Evolutionary conservation across 768 basidiomycete species (phyloP), one percentile per base, ranked within the genome.

Genomic region (Gloeostereum incarnatum): DNA sequence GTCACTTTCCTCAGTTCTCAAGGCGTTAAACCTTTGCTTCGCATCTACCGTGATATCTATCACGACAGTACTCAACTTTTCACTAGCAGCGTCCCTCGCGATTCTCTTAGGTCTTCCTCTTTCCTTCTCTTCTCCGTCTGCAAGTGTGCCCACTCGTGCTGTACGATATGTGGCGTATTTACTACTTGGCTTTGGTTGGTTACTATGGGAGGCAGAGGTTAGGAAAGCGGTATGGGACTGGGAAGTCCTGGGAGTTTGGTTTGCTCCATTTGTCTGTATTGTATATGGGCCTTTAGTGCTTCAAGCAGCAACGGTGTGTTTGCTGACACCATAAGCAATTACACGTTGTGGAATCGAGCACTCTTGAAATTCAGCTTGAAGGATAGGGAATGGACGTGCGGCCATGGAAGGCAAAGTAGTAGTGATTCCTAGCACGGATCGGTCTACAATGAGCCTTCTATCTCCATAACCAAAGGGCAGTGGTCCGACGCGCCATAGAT

Each of bases 401-500:
- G n/a, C n/a, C n/a, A n/a, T n/a, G n/a, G n/a, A n/a, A n/a, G n/a
- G n/a, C n/a, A n/a, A n/a, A n/a, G n/a, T n/a, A n/a, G n/a, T n/a
- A n/a, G n/a, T n/a, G n/a, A n/a, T n/a, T n/a, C n/a, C n/a, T n/a
- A 19, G 29, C 13, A 17, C 10, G 16, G 16, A 18, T 10, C 6
- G 14, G 11, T 16, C 54, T 35, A 65, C n/a, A 62, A 40, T 5
- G 42, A 54, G 9, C 69, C 73, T 21, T 73, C 68, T 34, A 89
- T 66, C 51, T 93, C 90, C 60, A 91, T 58, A 9, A 85, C 73
- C 13, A 92, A 56, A 4, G 90, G 90, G 45, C 83, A 73, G 53
- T 91, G 88, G 50, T 91, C 89, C 20, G 85, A 89, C 23, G 86
- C 88, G 9, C 89, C 88, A 38, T 85, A 91, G 36, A 89, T 83